Evolutionary conservation across 139 green algal genomes (phyloP).

Genomic region (Ostreobium quekettii): DNA sequence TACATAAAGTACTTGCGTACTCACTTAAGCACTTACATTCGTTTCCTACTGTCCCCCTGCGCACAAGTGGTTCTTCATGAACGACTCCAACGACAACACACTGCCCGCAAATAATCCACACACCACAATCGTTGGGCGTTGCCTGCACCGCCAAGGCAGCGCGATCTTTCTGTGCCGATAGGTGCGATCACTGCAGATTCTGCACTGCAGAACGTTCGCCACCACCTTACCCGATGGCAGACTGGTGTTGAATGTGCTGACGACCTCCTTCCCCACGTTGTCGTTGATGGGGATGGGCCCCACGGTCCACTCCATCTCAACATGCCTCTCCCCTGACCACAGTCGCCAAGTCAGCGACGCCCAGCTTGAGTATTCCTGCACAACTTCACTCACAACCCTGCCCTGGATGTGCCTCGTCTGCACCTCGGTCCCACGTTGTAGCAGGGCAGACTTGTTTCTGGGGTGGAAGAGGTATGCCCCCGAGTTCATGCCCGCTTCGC

Average conservation of each 20-base stretch:
- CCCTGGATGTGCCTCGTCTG: conserved; percentile 30
- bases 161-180: too few species aligned
- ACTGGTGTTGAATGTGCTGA: conserved; percentile 22
- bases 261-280: conserved; percentile 43
- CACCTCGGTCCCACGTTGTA: background rate
- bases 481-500: conserved; percentile 27
- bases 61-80: too few species aligned
- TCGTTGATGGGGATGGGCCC: conserved; percentile 57
- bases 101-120: too few species aligned
- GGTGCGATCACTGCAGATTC: too few species aligned
- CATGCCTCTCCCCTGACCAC: conserved; percentile 20
- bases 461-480: conserved; percentile 63
- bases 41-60: too few species aligned
- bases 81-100: too few species aligned
- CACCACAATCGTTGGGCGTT: too few species aligned
- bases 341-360: conserved; percentile 40
- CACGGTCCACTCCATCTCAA: conserved; percentile 67
- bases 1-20: too few species aligned
- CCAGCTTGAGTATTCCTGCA: conserved; percentile 41
- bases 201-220: too few species aligned
- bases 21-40: too few species aligned
- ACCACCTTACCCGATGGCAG: conserved; percentile 36
- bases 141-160: too few species aligned
- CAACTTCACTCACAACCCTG: conserved; percentile 43
- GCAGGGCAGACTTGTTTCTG: background rate